Percentiles rank a stretch among this genome's conserved stretches.
Evolutionary conservation across 345 rosid species (phyloP).

Genomic region (Eucalyptus pauciflora): DNA sequence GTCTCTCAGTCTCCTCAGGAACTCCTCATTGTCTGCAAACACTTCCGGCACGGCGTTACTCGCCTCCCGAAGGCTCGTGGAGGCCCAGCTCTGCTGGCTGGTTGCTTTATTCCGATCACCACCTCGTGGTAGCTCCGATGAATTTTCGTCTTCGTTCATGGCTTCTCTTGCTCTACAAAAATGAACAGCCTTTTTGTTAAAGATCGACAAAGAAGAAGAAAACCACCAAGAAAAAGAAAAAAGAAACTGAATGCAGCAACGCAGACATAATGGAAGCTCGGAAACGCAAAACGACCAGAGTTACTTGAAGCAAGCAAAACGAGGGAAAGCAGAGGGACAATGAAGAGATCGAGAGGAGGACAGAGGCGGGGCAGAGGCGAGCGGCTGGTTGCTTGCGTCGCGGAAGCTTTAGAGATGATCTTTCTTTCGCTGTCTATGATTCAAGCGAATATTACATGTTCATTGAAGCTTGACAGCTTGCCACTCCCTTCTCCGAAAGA

Average conservation of each 20-base stretch:
- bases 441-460: too few relatives aligned
- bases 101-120: neutral
- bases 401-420: too few relatives aligned
- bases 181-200: neutral
- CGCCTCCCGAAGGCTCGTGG: constrained; percentile 34
- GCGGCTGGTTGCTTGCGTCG: too few relatives aligned
- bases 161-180: neutral
- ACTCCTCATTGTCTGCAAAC: constrained; percentile 49
- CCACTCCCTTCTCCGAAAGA: too few relatives aligned
- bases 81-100: constrained; percentile 28
- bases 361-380: too few relatives aligned
- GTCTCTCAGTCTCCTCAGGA: constrained; percentile 39
- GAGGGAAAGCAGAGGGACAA: neutral
- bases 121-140: too few relatives aligned
- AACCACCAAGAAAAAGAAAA: neutral
- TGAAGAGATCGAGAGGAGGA: too few relatives aligned
- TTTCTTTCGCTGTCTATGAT: too few relatives aligned
- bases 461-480: too few relatives aligned
- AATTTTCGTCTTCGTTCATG: neutral
- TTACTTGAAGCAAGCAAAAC: neutral
- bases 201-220: neutral
- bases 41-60: constrained; percentile 20
- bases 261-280: neutral
- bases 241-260: neutral
- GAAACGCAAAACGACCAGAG: neutral